Base-by-base conservation (phyloP, 495 filamentous ascomycete species). In the Penicillium longicatenatum region DNA sequence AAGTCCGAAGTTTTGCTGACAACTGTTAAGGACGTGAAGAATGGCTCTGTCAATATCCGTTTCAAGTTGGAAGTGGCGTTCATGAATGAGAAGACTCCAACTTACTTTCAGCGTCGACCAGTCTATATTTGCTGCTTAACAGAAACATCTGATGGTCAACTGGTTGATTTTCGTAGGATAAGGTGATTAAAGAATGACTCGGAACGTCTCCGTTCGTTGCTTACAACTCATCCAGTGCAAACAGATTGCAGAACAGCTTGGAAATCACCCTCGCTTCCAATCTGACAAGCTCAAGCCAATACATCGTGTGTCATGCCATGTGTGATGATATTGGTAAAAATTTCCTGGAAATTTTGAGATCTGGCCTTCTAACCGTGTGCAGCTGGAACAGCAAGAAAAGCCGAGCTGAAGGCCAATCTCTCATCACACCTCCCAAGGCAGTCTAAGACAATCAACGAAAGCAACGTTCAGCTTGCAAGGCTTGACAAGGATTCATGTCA, bases 261-360 rank as follows among this genome's bases (percentile, higher is more conserved):
- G 84, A 89, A 6, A 64, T 93, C 14, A 69, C 77, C 6, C 86
- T 97, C 54, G 75, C 74, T 16, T 84, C 81, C 1, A 72, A 82
- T 0, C 62, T 97, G 42, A 79, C 76, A 9, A 73, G 65, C 8
- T 59, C 75, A 10, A 79, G 78, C 9, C 85, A 93, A 45, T 74
- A 68, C 16, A 77, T 97, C 43, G 74, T 73, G 21, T 94, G 89
- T 57, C 84, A 91, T 70, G 80, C 91, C 12, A 89, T 89, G 73
- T 97, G 94, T 61, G 93, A 97, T 70, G 89, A 91, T 39, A 89
- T 97, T 59, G 91, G 86, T 88, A 68, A 62, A 74, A 60, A 0
- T 3, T 0, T 22, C 22, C 19, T 45, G 42, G 19, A 22, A 21
- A 21, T 24, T 11, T 14, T 46, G 9, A 4, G 20, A 6, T 46